These are phyloP conservation scores for Cudoniella acicularis DNA, from an alignment of 495 filamentous ascomycete species.

Conservation along the genomic window DNA sequence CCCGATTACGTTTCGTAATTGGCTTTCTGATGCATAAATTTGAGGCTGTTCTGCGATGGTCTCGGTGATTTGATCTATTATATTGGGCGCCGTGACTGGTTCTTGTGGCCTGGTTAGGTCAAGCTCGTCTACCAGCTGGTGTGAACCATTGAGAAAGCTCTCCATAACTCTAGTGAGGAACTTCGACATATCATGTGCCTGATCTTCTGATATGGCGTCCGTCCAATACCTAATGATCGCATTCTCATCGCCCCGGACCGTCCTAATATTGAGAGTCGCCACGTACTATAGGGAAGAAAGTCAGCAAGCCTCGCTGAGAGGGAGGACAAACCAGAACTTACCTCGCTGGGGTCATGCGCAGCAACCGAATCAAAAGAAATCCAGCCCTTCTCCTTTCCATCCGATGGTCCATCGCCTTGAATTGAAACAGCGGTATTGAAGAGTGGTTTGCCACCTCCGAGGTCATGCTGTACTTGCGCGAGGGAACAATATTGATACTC, in stretches of 20 bases:
- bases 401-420: background rate
- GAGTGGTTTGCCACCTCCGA: conserved; percentile 25
- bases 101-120: background rate
- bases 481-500: conserved; percentile 39
- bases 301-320: background rate
- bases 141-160: conserved; percentile 1
- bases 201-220: conserved; percentile 1
- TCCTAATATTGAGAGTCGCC: background rate
- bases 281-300: background rate
- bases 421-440: conserved; percentile 33
- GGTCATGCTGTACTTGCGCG: conserved; percentile 37
- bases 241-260: background rate
- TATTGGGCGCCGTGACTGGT: background rate
- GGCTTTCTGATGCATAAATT: background rate
- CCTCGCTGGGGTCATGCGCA: conserved; percentile 1
- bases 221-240: background rate
- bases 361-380: background rate
- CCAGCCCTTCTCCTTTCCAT: background rate
- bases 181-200: background rate
- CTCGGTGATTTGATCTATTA: background rate
- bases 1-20: background rate
- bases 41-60: background rate
- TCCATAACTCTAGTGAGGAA: background rate
- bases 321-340: background rate
- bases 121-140: conserved; percentile 2